Base-by-base conservation (phyloP, 129 eudicot species). In the Glebionis coronaria region DNA sequence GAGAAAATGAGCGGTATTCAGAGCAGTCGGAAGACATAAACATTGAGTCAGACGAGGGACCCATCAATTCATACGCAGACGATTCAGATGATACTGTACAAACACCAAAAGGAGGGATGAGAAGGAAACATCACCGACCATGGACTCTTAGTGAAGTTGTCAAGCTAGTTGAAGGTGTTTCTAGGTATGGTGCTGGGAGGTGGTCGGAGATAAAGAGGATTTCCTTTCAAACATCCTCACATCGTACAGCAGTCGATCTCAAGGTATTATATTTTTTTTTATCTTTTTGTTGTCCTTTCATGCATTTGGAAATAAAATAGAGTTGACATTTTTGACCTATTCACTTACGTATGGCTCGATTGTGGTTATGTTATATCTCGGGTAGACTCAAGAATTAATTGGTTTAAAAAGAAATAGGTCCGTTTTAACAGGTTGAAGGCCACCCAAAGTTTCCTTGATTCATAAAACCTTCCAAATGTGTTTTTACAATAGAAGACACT, bases 51-150 rank as follows among this genome's bases (percentile, higher is more conserved):
- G 83, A 81, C 47, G 79, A 42, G 19, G 80, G 81, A 75, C 78
- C 63, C 13, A 46, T 58, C 56, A 86, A 81, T 70, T 79, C 88
- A 52, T 79, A 77, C 12, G 91, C 78, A 65, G 80, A 78, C 12
- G 78, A 75, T 78, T 82, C 95, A n/a, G 88, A 87, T 61, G 99
- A 82, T 54, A 84, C 84, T 49, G 78, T 77, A 3, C 83, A 90
- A 4, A 78, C 95, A 57, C 82, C 88, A 45, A 81, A 76, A 59
- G 97, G 99, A 20, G 90, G 95, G 44, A 84, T 83, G 83, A 83
- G 99, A 67, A 84, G 99, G 87, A 94, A 94, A 62, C 97, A 90
- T 81, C 99, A 94, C 77, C 82, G 99, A n/a, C 95, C 95, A 45
- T 94, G 99, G 99, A 79, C 90, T 73, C 83, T 94, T 31, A 80